Conservation (phyloP, 257 asterid genomes). For the Solanum corneliomulleri region DNA sequence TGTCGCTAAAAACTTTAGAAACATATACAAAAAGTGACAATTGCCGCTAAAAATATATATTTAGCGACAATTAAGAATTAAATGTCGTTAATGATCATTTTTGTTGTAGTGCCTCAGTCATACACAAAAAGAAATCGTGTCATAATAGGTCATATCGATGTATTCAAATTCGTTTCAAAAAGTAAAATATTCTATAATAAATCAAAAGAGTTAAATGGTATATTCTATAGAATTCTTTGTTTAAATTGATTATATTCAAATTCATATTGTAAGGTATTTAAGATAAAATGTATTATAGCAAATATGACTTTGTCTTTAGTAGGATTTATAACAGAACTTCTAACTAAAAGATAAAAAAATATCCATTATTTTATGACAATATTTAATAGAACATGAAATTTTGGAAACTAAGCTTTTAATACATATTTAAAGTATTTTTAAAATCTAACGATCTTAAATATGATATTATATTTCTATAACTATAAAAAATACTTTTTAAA, state of each 20-base stretch:
- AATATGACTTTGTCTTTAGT: background rate
- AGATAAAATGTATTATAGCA: background rate
- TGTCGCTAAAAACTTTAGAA: accelerated
- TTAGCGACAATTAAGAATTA: too few species aligned
- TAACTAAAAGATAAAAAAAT: background rate
- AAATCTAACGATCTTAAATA: background rate
- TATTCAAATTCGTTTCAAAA: background rate
- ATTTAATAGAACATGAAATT: background rate
- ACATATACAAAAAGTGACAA: too few species aligned
- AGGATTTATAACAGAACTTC: background rate
- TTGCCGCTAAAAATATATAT: too few species aligned
- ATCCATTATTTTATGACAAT: accelerated
- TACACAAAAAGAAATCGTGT: background rate
- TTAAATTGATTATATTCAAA: background rate
- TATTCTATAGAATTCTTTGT: background rate
- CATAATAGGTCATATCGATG: background rate
- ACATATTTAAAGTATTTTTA: background rate
- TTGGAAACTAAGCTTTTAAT: background rate
- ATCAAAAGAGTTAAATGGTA: background rate
- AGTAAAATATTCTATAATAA: background rate
- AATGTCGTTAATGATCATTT: too few species aligned
- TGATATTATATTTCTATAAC: too few species aligned
- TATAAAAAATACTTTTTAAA: too few species aligned
- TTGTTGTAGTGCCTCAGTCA: too few species aligned
- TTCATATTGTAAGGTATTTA: background rate